Evolutionary conservation across 2,329 filamentous ascomycete species (phyloP).

Genomic region (Calonectria ilicicola): DNA sequence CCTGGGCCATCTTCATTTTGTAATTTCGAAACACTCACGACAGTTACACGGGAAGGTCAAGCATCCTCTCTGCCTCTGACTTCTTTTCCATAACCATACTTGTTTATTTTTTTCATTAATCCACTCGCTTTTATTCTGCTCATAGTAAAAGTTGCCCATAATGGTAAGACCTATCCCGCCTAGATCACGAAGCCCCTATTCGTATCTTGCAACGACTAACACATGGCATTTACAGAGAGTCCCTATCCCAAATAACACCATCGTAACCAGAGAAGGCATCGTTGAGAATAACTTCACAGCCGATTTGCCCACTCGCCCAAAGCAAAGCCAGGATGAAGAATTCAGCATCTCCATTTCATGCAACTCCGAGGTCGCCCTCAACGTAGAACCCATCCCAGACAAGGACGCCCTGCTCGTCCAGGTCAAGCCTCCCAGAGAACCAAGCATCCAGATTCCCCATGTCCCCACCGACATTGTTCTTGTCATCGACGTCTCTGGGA

Average conservation of each 20-base stretch:
- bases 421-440: constrained; percentile 57
- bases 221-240: constrained; percentile 27
- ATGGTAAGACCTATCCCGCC: constrained; percentile 8
- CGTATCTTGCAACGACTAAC: neutral
- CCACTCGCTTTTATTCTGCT: neutral
- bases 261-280: constrained; percentile 3
- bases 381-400: constrained; percentile 54
- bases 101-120: neutral
- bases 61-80: no score
- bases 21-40: neutral
- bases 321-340: neutral
- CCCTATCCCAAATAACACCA: constrained; percentile 25
- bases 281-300: neutral
- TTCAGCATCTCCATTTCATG: neutral
- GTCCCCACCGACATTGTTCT: constrained; percentile 71
- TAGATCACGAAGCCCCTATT: neutral
- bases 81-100: neutral
- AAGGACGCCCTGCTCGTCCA: constrained; percentile 58
- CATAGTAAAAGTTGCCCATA: neutral
- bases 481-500: constrained; percentile 71
- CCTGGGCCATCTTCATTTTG: neutral
- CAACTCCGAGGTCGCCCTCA: constrained; percentile 35
- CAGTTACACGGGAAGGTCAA: neutral
- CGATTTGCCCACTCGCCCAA: constrained; percentile 17
- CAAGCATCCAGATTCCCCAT: constrained; percentile 48